These are phyloP conservation scores for Gautieria morchelliformis DNA, from an alignment of 768 basidiomycete genomes.

Conservation along the genomic window DNA sequence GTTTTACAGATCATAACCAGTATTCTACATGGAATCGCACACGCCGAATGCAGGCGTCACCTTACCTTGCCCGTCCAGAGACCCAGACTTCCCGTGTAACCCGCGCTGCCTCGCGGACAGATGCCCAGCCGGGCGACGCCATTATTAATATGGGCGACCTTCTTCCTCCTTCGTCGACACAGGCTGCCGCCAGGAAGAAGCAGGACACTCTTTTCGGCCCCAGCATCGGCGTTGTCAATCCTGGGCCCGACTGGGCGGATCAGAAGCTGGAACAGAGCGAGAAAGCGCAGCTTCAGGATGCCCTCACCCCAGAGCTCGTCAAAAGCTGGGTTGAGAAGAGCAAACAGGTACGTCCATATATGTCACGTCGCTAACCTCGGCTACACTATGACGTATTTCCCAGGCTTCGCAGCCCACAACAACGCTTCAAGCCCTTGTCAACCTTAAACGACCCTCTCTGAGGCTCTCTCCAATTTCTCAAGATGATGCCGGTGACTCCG, in stretches of 20 bases:
- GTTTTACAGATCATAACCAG: conserved; percentile 35
- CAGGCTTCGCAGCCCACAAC: conserved; percentile 80
- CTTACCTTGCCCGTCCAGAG: conserved; percentile 42
- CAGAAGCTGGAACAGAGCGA: conserved; percentile 31
- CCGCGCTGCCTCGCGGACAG: conserved; percentile 35
- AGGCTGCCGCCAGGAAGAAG: conserved; percentile 40
- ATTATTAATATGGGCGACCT: conserved; percentile 26
- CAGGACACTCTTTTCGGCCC: conserved; percentile 87
- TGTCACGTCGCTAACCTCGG: conserved; percentile 6
- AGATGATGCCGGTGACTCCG: conserved; percentile 32
- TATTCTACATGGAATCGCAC: conserved; percentile 53
- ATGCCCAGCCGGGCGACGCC: conserved; percentile 18
- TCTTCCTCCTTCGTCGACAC: conserved; percentile 9
- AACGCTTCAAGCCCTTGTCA: conserved; percentile 88
- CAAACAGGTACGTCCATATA: conserved; percentile 56
- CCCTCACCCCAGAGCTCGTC: conserved; percentile 75
- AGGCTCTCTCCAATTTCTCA: conserved; percentile 56
- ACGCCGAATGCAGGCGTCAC: conserved; percentile 39
- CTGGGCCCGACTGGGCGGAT: conserved; percentile 64
- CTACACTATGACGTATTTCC: neutral
- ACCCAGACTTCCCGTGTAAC: conserved; percentile 39
- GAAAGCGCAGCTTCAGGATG: conserved; percentile 55
- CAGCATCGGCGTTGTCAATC: conserved; percentile 68
- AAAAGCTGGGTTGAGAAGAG: conserved; percentile 78
- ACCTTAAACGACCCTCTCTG: conserved; percentile 84